Evolutionary conservation across 495 filamentous ascomycete species (phyloP).

Genomic region (Amniculicola lignicola): DNA sequence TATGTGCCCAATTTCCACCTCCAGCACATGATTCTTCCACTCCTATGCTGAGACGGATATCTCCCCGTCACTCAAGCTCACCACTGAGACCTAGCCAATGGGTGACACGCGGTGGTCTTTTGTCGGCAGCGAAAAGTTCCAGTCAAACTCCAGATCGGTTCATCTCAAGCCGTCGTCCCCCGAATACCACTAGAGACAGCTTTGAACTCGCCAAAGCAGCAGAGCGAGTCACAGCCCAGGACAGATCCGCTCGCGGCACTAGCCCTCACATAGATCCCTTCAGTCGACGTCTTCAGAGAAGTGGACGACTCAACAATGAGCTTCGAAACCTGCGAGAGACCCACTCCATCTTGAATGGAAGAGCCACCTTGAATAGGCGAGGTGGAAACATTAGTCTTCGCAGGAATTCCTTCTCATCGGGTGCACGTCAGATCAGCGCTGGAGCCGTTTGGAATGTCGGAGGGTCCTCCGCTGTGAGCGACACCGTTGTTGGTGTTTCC

Average conservation of each 20-base stretch:
- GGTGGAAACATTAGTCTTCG: slow-evolving; percentile 16
- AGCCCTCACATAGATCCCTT: slow-evolving; percentile 65
- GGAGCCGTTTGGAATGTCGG: slow-evolving; percentile 82
- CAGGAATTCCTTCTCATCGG: slow-evolving; percentile 3
- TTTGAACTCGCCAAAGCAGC: slow-evolving; percentile 65
- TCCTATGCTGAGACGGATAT: slow-evolving; percentile 6
- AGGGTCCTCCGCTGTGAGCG: slow-evolving; percentile 55
- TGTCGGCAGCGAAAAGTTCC: slow-evolving; percentile 8
- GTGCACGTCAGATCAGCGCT: slow-evolving; percentile 52
- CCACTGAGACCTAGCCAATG: slow-evolving; percentile 30
- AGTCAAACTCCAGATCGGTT: slow-evolving; percentile 61
- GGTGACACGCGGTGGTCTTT: slow-evolving; percentile 20
- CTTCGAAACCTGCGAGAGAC: slow-evolving; percentile 29
- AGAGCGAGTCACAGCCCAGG: slow-evolving; percentile 56
- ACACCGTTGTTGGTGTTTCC: slow-evolving; percentile 49
- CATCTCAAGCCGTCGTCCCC: slow-evolving; percentile 55
- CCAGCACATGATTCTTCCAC: background rate
- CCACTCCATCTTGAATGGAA: slow-evolving; percentile 23
- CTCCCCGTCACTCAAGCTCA: slow-evolving; percentile 20
- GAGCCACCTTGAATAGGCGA: slow-evolving; percentile 11
- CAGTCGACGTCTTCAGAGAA: slow-evolving; percentile 45
- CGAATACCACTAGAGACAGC: slow-evolving; percentile 49
- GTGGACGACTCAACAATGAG: slow-evolving; percentile 26
- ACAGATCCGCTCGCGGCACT: slow-evolving; percentile 59
- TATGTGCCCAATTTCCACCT: too few species aligned